Base-by-base conservation (phyloP, 139 green algal genomes). In the Diplosphaera chodatii region DNA sequence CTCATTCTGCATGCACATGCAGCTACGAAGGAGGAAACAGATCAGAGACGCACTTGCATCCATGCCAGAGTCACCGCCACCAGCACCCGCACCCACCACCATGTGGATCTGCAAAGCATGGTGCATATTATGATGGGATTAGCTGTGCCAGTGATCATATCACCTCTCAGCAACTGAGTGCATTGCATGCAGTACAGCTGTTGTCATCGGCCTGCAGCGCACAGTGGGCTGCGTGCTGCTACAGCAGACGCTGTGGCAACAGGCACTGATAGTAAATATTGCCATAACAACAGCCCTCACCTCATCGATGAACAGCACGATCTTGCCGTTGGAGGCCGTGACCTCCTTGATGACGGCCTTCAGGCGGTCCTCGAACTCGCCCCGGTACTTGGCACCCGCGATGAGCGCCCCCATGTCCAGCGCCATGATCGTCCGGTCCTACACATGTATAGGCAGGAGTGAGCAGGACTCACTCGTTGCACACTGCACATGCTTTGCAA, bases 271-370 rank as follows among this genome's bases (percentile, higher is more conserved):
- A n/a, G n/a, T n/a, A n/a, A n/a, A n/a, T n/a, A n/a, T n/a, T n/a
- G n/a, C n/a, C n/a, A n/a, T n/a, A 20, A 20, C 8, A 10, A 48
- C 10, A 10, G 37, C 8, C 16, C 62, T 2, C 62, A 66, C 15
- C 74, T 97, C 93, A 72, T 98, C 94, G 65, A 98, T 98, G 87
- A 98, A 98, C 62, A 98, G 86, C 40, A 98, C 81, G 62, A 98
- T 92, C 64, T 87, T 83, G 32, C 95, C 95, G 64, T 92, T 86
- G 72, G 69, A 84, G 68, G 91, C 87, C 8, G 88, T 91, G 66
- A 97, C 92, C 79, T 96, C 90, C 79, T 94, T 94, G 83, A 95
- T 96, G 41, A 93, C 88, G 18, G 88, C 85, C 85, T 99, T 99
- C 32, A 99, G 86, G 4, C 95, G 80, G 80, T 99, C 95, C 85